Base-by-base conservation (phyloP, 139 green algal species). In the Deuterostichococcus epilithicus region DNA sequence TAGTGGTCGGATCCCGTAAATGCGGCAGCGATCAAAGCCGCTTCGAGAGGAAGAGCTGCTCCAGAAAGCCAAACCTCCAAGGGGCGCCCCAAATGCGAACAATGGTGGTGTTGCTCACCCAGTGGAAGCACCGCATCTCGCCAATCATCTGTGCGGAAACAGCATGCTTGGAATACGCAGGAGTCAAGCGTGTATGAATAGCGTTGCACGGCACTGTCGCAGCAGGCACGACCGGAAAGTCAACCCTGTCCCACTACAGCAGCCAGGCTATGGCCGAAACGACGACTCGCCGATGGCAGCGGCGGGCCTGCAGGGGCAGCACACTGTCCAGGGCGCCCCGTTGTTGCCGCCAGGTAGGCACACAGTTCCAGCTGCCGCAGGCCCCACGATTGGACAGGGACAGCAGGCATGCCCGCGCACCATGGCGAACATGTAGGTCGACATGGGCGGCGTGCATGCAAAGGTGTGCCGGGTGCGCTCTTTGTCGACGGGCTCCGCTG, bases 341-440 rank as follows among this genome's bases (percentile, higher is more conserved):
- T n/a, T n/a, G n/a, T n/a, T n/a, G n/a, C n/a, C n/a, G n/a, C n/a
- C n/a, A n/a, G n/a, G n/a, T n/a, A n/a, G n/a, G n/a, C n/a, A n/a
- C n/a, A n/a, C n/a, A 52, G 33, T 33, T 71, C 34, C n/a, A 26
- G 35, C 10, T n/a, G 52, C 59, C 52, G 52, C 47, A 47, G 72
- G 36, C 23, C 18, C 35, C 1, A 45, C 67, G n/a, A n/a, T n/a
- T n/a, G n/a, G n/a, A 13, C 42, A 52, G 42, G 42, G 8, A 52
- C 13, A 13, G 42, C 42, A 52, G n/a, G 42, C 52, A 25, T n/a
- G n/a, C n/a, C n/a, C n/a, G n/a, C n/a, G n/a, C 52, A 63, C 52
- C 52, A 45, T 83, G 28, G 86, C 92, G 15, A 96, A 67, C 39
- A 98, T 83, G 83, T 98, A 98, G 28, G 90, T 92, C 72, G 84